Conservation (phyloP, 768 basidiomycete species). For the Phaeolepiota aurea region DNA sequence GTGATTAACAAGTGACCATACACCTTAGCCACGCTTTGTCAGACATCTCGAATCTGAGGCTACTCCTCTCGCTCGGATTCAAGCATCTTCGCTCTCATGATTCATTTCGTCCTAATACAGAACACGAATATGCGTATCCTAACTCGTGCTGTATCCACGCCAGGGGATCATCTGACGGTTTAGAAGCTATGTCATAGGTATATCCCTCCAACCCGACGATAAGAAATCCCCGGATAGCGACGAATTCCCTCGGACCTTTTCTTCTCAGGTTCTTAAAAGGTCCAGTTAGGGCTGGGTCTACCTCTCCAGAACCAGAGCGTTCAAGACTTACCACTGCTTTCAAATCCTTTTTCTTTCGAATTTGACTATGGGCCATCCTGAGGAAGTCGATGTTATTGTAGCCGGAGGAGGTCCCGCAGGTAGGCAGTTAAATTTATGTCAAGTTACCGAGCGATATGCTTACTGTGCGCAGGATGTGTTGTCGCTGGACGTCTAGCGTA, state of each 20-base stretch:
- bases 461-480: slow-evolving; percentile 38
- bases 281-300: not conserved
- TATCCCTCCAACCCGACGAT: not conserved
- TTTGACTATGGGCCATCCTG: slow-evolving; percentile 41
- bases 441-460: not conserved
- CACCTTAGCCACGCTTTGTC: not conserved
- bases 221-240: not conserved
- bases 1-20: not conserved
- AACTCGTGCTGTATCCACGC: not conserved
- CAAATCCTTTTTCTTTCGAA: not conserved
- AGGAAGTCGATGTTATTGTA: slow-evolving; percentile 69
- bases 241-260: not conserved
- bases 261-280: not conserved
- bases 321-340: not conserved
- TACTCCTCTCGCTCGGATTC: not conserved
- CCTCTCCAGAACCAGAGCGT: slow-evolving; percentile 1
- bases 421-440: slow-evolving; percentile 8
- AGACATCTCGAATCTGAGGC: not conserved
- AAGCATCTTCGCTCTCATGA: not conserved
- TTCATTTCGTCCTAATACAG: not conserved
- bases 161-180: not conserved
- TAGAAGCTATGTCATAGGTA: not conserved
- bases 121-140: not conserved
- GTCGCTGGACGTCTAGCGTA: slow-evolving; percentile 63
- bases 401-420: slow-evolving; percentile 63